These are phyloP conservation scores for Chaetomium sp. DNA, from an alignment of 2,329 filamentous ascomycete genomes.

Conservation along the genomic window DNA sequence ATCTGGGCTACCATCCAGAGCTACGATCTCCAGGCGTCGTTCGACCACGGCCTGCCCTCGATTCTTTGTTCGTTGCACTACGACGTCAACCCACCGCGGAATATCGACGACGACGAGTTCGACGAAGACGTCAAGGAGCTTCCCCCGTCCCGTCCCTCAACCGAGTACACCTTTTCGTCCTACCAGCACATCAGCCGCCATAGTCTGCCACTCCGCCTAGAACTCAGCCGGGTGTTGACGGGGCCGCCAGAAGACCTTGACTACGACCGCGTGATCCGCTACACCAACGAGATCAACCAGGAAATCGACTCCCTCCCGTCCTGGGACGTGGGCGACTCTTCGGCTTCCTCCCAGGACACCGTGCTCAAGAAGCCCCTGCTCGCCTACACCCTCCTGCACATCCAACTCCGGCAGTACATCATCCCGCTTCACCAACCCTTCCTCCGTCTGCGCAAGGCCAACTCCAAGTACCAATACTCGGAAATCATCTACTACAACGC, in stretches of 20 bases:
- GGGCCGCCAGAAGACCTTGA: constrained; percentile 49
- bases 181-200: constrained; percentile 53
- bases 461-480: constrained; percentile 56
- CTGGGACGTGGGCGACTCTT: constrained; percentile 39
- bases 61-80: constrained; percentile 51
- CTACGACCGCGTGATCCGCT: constrained; percentile 56
- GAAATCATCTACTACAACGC: constrained; percentile 59
- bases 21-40: constrained; percentile 56
- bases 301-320: constrained; percentile 55
- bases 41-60: constrained; percentile 54
- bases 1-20: constrained; percentile 57
- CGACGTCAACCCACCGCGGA: constrained; percentile 49
- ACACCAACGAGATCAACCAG: constrained; percentile 54
- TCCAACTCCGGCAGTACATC: constrained; percentile 56
- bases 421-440: constrained; percentile 56
- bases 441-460: constrained; percentile 51
- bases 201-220: constrained; percentile 49
- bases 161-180: constrained; percentile 52
- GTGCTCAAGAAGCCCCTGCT: constrained; percentile 49
- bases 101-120: constrained; percentile 53
- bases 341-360: not conserved
- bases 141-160: constrained; percentile 44
- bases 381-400: constrained; percentile 53
- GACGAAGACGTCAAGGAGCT: constrained; percentile 46
- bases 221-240: constrained; percentile 50